Conservation (phyloP, 2,329 filamentous ascomycete genomes). For the Neopestalotiopsis rosae region DNA sequence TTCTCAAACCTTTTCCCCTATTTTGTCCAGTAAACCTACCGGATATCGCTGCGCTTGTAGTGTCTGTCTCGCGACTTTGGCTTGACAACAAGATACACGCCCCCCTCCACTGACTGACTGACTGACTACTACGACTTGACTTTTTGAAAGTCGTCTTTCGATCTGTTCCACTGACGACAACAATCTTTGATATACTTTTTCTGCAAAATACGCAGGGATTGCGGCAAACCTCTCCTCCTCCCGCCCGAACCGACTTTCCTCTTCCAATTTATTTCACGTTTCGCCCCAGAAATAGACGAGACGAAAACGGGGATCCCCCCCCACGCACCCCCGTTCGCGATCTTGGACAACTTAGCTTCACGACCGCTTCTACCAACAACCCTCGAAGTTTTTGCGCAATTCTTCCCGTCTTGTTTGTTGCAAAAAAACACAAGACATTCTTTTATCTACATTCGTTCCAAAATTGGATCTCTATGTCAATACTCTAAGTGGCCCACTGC, state of each 20-base stretch:
- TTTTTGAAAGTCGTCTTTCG: background rate
- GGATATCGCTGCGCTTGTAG: background rate
- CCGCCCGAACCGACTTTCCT: background rate
- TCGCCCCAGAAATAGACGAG: conserved; percentile 2
- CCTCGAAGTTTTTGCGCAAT: background rate
- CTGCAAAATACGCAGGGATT: background rate
- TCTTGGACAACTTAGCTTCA: background rate
- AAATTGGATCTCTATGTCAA: conserved; percentile 8
- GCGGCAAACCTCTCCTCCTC: background rate
- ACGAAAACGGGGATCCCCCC: conserved; percentile 2
- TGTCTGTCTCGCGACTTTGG: conserved; percentile 7
- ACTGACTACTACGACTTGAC: background rate
- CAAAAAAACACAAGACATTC: background rate
- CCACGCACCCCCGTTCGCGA: background rate
- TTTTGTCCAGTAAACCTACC: background rate
- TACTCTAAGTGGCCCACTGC: background rate
- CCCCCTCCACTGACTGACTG: background rate
- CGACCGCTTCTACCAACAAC: background rate
- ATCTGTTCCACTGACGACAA: background rate
- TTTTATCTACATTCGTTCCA: background rate
- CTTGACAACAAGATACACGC: background rate
- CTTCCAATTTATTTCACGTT: background rate
- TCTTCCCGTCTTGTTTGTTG: background rate
- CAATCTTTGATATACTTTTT: background rate
- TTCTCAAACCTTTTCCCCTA: background rate